Base-by-base conservation (phyloP, 352 stramenopile genomes). In the Globisporangium radiosum region DNA sequence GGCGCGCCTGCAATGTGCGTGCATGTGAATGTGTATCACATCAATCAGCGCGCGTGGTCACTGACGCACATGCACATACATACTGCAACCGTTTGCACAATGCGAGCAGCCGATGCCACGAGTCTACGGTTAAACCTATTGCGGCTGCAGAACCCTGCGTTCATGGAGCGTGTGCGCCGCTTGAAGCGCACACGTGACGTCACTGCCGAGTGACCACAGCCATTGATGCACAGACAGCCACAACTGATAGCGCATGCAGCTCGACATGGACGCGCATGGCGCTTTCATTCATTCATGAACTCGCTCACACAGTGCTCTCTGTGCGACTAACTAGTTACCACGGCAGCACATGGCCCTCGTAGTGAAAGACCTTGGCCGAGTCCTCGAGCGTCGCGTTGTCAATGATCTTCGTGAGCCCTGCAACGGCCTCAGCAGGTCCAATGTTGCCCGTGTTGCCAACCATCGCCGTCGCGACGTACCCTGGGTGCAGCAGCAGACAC, bases 381-480 rank as follows among this genome's bases (percentile, higher is more conserved):
- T 91, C 76, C 15, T 73, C 73, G 19, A 85, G 57, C 36, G 71
- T 82, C 33, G 75, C 76, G 19, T 71, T 68, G 2, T 71, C 70
- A 36, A 91, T 77, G 59, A 88, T 76, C 55, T 71, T 73, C 52
- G 75, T 71, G 58, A 91, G 55, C 10, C 71, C 64, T 4, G 43
- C 68, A 19, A 83, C 79, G 53, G 76, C 87, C 47, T 87, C 69
- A 9, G 64, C 64, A 1, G 73, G 57, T 19, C 60, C 71, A 25
- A 88, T 65, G 40, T 64, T 59, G 53, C 78, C 78, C 40, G 61
- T 69, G 66, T 76, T 74, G 33, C 65, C 64, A 14, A 78, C 71
- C 62, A 90, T 88, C 15, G 72, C 77, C 14, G 78, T 90, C 44
- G 72, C 69, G 19, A 88, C 76, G 63, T 76, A 76, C n/a, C 79